phyloP scores from a whole-genome alignment of 345 rosid genomes.

The Rhizophora mangle region DNA sequence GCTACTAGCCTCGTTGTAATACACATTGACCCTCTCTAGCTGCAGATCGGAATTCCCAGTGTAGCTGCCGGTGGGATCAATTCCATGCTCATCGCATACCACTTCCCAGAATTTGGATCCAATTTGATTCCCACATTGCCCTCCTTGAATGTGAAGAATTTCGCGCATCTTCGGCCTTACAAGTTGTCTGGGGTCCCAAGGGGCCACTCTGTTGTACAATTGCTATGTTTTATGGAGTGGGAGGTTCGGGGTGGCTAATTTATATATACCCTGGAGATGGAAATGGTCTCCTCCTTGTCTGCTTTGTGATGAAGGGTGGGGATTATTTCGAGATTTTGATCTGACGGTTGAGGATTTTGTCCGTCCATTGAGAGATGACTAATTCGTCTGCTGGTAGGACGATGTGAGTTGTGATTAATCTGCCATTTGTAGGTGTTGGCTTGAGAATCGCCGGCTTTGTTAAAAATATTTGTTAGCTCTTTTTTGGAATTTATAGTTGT shows the following conservation, averaged over 20 bases:
- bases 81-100: constrained; percentile 37
- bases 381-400: constrained; percentile 8
- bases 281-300: neutral
- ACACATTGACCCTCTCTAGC: constrained; percentile 31
- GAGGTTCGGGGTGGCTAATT: neutral
- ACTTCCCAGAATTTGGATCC: constrained; percentile 39
- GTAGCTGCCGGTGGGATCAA: constrained; percentile 29
- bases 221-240: too few relatives aligned
- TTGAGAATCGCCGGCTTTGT: constrained; percentile 12
- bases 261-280: constrained; percentile 5
- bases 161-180: constrained; percentile 27
- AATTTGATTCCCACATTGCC: constrained; percentile 43
- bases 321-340: neutral
- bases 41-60: constrained; percentile 18
- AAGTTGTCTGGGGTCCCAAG: neutral
- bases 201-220: neutral
- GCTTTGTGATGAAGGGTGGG: too few relatives aligned
- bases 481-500: neutral
- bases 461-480: neutral
- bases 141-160: constrained; percentile 41
- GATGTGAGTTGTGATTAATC: neutral
- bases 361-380: constrained; percentile 9
- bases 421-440: constrained; percentile 22
- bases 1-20: constrained; percentile 31
- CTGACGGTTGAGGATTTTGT: constrained; percentile 14